phyloP scores from a whole-genome alignment of 2,329 filamentous ascomycete genomes.

The Zasmidium angulare region DNA sequence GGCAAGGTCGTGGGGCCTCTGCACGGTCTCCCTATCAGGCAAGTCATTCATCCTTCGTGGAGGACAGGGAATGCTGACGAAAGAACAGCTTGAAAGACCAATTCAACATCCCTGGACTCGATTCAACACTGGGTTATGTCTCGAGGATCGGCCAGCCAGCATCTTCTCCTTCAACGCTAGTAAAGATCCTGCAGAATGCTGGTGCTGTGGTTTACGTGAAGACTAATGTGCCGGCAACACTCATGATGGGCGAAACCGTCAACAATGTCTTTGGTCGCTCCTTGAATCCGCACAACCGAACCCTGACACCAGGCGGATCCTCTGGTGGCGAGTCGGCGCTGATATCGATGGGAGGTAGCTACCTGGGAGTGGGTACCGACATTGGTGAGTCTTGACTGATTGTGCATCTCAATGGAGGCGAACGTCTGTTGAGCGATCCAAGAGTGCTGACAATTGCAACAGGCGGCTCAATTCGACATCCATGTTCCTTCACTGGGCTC shows the following conservation, averaged over 20 bases:
- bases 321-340: constrained; percentile 65
- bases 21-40: constrained; percentile 41
- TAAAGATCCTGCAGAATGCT: constrained; percentile 43
- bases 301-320: constrained; percentile 62
- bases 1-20: constrained; percentile 39
- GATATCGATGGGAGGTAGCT: constrained; percentile 57
- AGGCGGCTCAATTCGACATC: constrained; percentile 67
- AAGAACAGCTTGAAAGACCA: constrained; percentile 54
- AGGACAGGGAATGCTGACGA: neutral
- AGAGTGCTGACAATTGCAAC: constrained; percentile 30
- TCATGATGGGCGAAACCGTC: constrained; percentile 43
- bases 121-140: constrained; percentile 17
- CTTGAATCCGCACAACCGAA: constrained; percentile 62
- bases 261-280: constrained; percentile 46
- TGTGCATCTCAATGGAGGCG: too few relatives aligned
- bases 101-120: constrained; percentile 16
- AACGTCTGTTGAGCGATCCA: too few relatives aligned
- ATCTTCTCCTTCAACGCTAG: constrained; percentile 40
- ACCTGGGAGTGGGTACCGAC: constrained; percentile 64
- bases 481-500: constrained; percentile 68
- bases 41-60: neutral
- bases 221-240: constrained; percentile 56
- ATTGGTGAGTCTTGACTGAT: too few relatives aligned
- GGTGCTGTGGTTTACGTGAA: constrained; percentile 55
- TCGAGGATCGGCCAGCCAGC: constrained; percentile 29